Evolutionary conservation across 2,329 filamentous ascomycete genomes (phyloP).

Genomic region (Bisporella sp.): DNA sequence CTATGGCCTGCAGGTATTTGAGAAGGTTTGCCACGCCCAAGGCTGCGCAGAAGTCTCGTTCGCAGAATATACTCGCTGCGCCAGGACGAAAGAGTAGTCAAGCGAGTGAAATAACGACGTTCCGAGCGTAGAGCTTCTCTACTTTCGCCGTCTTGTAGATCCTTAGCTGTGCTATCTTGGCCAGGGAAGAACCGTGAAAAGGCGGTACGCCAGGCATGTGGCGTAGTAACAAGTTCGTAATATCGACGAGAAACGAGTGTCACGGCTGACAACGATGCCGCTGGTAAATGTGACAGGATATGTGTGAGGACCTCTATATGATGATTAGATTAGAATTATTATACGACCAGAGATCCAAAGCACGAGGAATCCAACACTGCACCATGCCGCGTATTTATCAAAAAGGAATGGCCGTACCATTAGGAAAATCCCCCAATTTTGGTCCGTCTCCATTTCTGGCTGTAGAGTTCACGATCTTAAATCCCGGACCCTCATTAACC

Average conservation of each 20-base stretch:
- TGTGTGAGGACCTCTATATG: slow-evolving; percentile 80
- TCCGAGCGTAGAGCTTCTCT: slow-evolving; percentile 59
- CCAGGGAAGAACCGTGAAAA: slow-evolving; percentile 89
- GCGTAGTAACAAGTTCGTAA: slow-evolving; percentile 78
- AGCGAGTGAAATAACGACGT: slow-evolving; percentile 70
- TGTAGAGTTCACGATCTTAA: slow-evolving; percentile 47
- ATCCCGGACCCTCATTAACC: slow-evolving; percentile 37
- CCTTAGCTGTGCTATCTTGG: slow-evolving; percentile 46
- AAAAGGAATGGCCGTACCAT: slow-evolving; percentile 50
- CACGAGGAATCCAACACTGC: not conserved
- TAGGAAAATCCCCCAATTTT: slow-evolving; percentile 56
- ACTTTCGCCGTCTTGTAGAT: slow-evolving; percentile 37
- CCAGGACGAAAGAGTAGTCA: slow-evolving; percentile 86
- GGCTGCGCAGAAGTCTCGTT: slow-evolving; percentile 73
- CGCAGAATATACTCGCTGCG: slow-evolving; percentile 90
- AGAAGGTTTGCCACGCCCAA: slow-evolving; percentile 74
- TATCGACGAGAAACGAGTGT: slow-evolving; percentile 85
- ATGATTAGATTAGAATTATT: slow-evolving; percentile 20
- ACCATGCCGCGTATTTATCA: not conserved
- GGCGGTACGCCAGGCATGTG: slow-evolving; percentile 88
- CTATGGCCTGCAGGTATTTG: slow-evolving; percentile 46
- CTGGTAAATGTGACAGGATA: slow-evolving; percentile 81
- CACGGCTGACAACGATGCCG: slow-evolving; percentile 73
- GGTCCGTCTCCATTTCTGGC: slow-evolving; percentile 18
- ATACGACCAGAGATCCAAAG: not conserved